Evolutionary conservation across 116 monocot genomes (phyloP).

Genomic region (Zostera marina): DNA sequence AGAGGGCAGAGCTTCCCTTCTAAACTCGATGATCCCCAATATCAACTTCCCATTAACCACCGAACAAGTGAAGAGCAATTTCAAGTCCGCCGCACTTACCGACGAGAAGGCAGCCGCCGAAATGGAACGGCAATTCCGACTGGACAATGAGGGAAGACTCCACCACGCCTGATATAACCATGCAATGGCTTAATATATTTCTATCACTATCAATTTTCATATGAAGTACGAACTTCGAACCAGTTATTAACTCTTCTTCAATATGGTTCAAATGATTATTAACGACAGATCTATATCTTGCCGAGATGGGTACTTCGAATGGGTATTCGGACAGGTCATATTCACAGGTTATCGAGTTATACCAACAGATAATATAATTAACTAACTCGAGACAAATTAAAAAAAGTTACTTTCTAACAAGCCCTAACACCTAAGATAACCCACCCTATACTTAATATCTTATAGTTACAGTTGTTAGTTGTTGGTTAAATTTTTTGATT

Average conservation of each 20-base stretch:
- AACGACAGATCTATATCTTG: conserved; percentile 16
- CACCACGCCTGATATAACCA: not conserved
- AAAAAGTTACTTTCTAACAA: too few species aligned
- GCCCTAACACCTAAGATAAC: too few species aligned
- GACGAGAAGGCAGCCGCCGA: conserved; percentile 25
- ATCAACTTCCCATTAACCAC: conserved; percentile 28
- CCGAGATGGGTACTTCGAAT: conserved; percentile 9
- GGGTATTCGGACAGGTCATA: too few species aligned
- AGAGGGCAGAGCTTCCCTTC: conserved; percentile 43
- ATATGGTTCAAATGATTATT: conserved; percentile 21
- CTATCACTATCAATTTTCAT: too few species aligned
- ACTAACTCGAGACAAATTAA: too few species aligned
- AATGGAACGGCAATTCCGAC: conserved; percentile 34
- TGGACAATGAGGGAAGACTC: conserved; percentile 33
- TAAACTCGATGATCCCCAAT: conserved; percentile 40
- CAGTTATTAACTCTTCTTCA: conserved; percentile 59
- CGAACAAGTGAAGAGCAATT: conserved; percentile 36
- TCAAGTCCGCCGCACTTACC: conserved; percentile 9
- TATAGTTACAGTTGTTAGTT: too few species aligned
- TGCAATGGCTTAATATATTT: too few species aligned
- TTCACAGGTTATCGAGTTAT: too few species aligned
- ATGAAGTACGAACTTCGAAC: conserved; percentile 53
- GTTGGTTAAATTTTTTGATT: too few species aligned
- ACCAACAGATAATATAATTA: too few species aligned
- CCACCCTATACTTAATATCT: too few species aligned